phyloP scores from a whole-genome alignment of 805 yeast species.

The Candida nitratophila region DNA sequence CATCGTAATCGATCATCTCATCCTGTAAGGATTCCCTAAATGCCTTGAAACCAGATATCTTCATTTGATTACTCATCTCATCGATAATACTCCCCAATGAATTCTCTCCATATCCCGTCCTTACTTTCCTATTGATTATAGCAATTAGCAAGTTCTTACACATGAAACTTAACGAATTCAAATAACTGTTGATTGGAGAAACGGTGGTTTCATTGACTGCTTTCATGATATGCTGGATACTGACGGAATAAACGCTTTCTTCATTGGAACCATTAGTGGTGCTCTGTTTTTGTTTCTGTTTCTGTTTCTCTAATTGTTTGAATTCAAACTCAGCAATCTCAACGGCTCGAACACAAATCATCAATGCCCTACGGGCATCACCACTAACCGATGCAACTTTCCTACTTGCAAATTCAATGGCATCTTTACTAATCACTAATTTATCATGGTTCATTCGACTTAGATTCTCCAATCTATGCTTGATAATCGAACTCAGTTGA shows the following conservation, averaged over 20 bases:
- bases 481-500: slow-evolving; percentile 70
- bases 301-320: slow-evolving; percentile 20
- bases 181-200: slow-evolving; percentile 59
- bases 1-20: slow-evolving; percentile 16
- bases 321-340: slow-evolving; percentile 74
- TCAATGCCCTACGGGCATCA: slow-evolving; percentile 90
- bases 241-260: slow-evolving; percentile 45
- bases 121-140: slow-evolving; percentile 51
- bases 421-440: slow-evolving; percentile 52
- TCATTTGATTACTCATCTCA: slow-evolving; percentile 47
- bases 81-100: slow-evolving; percentile 71
- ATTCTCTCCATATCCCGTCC: slow-evolving; percentile 66
- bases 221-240: slow-evolving; percentile 64
- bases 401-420: slow-evolving; percentile 86
- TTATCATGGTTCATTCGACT: slow-evolving; percentile 33
- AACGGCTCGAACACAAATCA: slow-evolving; percentile 82
- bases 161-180: slow-evolving; percentile 55
- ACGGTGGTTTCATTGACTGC: slow-evolving; percentile 76
- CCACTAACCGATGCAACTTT: slow-evolving; percentile 96
- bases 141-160: slow-evolving; percentile 71
- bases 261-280: slow-evolving; percentile 6
- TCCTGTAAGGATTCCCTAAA: slow-evolving; percentile 14
- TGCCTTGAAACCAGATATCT: slow-evolving; percentile 22
- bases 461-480: slow-evolving; percentile 53
- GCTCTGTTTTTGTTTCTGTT: slow-evolving; percentile 10